Evolutionary conservation across 805 yeast genomes (phyloP).

Genomic region (Candida pini): DNA sequence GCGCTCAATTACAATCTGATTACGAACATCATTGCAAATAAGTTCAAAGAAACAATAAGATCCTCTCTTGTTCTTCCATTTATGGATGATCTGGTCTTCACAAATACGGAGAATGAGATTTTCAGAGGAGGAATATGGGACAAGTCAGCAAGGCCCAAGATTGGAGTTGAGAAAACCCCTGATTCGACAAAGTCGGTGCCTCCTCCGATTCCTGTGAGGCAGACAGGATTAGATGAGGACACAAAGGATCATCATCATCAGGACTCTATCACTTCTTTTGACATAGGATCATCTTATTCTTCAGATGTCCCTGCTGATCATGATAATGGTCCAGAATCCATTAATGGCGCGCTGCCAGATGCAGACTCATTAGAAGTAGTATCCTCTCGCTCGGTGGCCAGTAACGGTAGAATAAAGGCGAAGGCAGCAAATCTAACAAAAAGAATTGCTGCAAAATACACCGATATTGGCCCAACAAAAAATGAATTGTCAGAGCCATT

Average conservation of each 20-base stretch:
- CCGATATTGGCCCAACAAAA: conserved; percentile 9
- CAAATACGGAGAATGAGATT: conserved; percentile 56
- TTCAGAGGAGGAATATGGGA: conserved; percentile 96
- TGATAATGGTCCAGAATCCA: no score
- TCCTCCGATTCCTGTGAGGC: neutral
- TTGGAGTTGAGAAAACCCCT: neutral
- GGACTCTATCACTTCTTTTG: no score
- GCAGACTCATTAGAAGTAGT: conserved; percentile 3
- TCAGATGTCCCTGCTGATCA: neutral
- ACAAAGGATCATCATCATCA: no score
- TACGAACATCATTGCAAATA: conserved; percentile 73
- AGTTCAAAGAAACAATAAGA: conserved; percentile 70
- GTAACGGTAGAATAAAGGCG: no score
- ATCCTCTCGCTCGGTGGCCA: no score
- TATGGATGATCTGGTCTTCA: conserved; percentile 83
- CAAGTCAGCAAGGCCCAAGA: conserved; percentile 24
- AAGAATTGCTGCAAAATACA: conserved; percentile 7
- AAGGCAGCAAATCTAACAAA: conserved; percentile 12
- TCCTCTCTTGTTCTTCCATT: conserved; percentile 80
- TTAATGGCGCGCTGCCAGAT: no score
- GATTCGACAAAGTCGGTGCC: neutral
- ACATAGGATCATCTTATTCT: no score
- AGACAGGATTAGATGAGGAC: no score
- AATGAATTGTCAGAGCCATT: conserved; percentile 5
- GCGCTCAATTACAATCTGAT: conserved; percentile 73